Evolutionary conservation across 192 early-diverging fungal genomes (phyloP).

Genomic region (Dissophora ornata): DNA sequence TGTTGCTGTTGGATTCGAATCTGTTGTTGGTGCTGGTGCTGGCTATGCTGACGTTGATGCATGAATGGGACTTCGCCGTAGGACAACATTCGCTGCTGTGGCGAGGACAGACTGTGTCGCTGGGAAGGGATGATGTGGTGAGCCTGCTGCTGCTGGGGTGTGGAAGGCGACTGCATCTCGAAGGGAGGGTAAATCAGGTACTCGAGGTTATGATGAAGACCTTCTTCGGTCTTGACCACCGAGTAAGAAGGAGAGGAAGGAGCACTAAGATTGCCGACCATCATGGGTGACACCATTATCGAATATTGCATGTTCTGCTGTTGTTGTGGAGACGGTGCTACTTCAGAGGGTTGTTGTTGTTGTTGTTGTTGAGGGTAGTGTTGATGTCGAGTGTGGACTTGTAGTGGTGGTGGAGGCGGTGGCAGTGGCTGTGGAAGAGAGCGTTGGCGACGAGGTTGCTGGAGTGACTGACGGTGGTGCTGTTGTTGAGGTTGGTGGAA

Average conservation of each 20-base stretch:
- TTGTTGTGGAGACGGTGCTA: constrained; percentile 10
- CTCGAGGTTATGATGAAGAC: constrained; percentile 11
- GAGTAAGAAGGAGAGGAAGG: constrained; percentile 34
- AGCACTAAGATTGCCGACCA: constrained; percentile 17
- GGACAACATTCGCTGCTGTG: constrained; percentile 28
- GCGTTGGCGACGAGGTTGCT: constrained; percentile 4
- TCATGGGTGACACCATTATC: constrained; percentile 34
- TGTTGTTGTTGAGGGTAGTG: constrained; percentile 5
- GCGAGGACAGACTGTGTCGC: neutral
- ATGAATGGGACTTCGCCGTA: constrained; percentile 23
- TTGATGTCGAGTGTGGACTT: constrained; percentile 10
- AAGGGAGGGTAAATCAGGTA: constrained; percentile 29
- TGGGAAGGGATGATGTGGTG: constrained; percentile 11
- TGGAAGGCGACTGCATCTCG: constrained; percentile 22
- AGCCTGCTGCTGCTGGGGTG: constrained; percentile 7
- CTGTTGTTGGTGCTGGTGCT: constrained; percentile 44
- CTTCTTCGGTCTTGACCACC: constrained; percentile 32
- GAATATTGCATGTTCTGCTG: constrained; percentile 36
- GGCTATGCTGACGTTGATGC: constrained; percentile 27
- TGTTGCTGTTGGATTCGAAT: constrained; percentile 2
- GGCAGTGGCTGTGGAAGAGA: neutral
- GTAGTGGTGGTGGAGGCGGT: neutral
- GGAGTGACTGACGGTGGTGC: constrained; percentile 4
- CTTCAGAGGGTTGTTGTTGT: neutral
- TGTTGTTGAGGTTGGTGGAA: constrained; percentile 4